These are phyloP conservation scores for Adansonia gregorii DNA, from an alignment of 441 rosid species.

Conservation along the genomic window DNA sequence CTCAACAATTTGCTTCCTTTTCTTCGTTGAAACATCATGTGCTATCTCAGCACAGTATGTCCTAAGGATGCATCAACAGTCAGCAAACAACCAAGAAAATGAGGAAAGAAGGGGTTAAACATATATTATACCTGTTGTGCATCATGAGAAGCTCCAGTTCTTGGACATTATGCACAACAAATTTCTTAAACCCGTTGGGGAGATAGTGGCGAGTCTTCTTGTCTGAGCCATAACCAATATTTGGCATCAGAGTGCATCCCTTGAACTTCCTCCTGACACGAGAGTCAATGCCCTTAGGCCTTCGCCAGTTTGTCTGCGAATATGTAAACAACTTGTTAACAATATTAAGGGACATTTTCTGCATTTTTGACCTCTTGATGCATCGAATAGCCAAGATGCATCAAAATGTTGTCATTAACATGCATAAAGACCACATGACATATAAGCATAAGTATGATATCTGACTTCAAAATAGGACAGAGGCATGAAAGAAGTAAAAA, in stretches of 20 bases:
- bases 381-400: background rate
- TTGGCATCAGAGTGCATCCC: too few relatives aligned
- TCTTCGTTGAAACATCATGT: constrained; percentile 53
- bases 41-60: constrained; percentile 78
- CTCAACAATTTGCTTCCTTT: too few relatives aligned
- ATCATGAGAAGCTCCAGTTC: constrained; percentile 74
- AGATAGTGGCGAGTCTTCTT: too few relatives aligned
- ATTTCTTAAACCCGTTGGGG: too few relatives aligned
- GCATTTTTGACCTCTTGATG: background rate
- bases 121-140: constrained; percentile 59
- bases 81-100: background rate
- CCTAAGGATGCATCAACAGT: constrained; percentile 35
- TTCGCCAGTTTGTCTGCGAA: constrained; percentile 43
- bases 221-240: too few relatives aligned
- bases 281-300: too few relatives aligned
- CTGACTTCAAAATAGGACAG: background rate
- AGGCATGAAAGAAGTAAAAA: background rate
- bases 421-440: background rate
- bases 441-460: background rate
- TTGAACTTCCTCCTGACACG: too few relatives aligned
- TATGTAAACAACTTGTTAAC: background rate
- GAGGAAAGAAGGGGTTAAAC: background rate
- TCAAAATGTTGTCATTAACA: too few relatives aligned
- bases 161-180: background rate
- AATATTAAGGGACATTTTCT: background rate